A percentile compares a stretch with the other conserved stretches of the same genome.
phyloP scores from a whole-genome alignment of 2,329 filamentous ascomycete genomes.

The Penicillium concentricum region DNA sequence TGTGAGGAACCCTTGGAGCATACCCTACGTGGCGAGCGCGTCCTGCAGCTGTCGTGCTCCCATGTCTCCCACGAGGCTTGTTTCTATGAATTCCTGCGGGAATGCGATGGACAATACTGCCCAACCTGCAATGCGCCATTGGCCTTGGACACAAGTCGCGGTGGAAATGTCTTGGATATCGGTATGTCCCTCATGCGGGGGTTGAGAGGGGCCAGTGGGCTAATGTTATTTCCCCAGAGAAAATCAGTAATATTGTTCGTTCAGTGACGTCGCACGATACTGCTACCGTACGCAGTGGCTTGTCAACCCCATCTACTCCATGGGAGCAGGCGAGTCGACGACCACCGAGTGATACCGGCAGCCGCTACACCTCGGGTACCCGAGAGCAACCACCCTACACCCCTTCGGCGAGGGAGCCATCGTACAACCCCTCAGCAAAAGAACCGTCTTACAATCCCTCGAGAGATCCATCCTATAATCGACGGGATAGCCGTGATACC shows the following conservation, averaged over 20 bases:
- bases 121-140: conserved; percentile 90
- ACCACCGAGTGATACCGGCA: conserved; percentile 34
- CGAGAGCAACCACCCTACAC: conserved; percentile 11
- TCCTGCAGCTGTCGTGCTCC: conserved; percentile 93
- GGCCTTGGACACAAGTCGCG: conserved; percentile 86
- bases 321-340: conserved; percentile 53
- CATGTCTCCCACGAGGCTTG: conserved; percentile 98
- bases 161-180: conserved; percentile 88
- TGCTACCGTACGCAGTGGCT: conserved; percentile 48
- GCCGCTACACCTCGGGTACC: conserved; percentile 19
- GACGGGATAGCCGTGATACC: conserved; percentile 44
- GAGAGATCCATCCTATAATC: conserved; percentile 19
- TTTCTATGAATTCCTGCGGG: conserved; percentile 97
- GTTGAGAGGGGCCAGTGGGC: conserved; percentile 4
- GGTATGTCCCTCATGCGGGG: conserved; percentile 54
- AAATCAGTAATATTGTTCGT: conserved; percentile 89
- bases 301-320: conserved; percentile 60
- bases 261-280: conserved; percentile 70
- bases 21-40: conserved; percentile 87
- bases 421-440: conserved; percentile 26
- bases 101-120: conserved; percentile 90
- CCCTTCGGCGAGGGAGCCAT: not conserved
- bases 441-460: conserved; percentile 17
- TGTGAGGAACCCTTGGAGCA: conserved; percentile 97
- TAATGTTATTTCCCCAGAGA: conserved; percentile 60